phyloP scores from a whole-genome alignment of 2,329 filamentous ascomycete genomes.

The Elsinoe necatrix region DNA sequence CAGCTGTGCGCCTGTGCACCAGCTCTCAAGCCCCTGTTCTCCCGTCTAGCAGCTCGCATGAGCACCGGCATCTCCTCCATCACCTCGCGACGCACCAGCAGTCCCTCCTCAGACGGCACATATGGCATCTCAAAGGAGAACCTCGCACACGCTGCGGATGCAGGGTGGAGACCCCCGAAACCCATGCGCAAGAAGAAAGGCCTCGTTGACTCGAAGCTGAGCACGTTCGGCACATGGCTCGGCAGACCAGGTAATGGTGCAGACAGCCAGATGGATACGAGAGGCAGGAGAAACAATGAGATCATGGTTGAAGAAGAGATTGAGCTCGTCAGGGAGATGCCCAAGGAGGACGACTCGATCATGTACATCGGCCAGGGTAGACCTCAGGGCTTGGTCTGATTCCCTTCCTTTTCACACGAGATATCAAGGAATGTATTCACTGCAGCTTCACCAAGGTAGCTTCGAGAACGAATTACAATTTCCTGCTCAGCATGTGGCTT shows the following conservation, averaged over 20 bases:
- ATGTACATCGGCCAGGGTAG: neutral
- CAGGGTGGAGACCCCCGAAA: neutral
- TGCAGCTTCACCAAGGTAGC: no score
- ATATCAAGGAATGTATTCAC: neutral
- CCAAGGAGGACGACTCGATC: neutral
- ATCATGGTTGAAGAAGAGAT: neutral
- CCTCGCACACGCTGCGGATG: neutral
- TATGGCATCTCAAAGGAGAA: slow-evolving; percentile 11
- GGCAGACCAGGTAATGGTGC: neutral
- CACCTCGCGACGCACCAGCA: neutral
- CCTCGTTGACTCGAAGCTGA: slow-evolving; percentile 1
- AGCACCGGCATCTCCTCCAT: slow-evolving; percentile 1
- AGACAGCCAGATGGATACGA: neutral
- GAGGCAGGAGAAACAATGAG: neutral
- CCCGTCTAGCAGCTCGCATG: neutral
- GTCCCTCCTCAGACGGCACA: neutral
- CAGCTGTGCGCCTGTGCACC: slow-evolving; percentile 34
- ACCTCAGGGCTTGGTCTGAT: neutral
- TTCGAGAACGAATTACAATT: neutral
- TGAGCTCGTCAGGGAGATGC: slow-evolving; percentile 2
- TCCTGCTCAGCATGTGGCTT: neutral
- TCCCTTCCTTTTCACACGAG: neutral
- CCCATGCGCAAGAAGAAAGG: slow-evolving; percentile 9
- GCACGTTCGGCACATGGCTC: slow-evolving; percentile 4
- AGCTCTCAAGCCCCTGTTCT: slow-evolving; percentile 28